These are phyloP conservation scores for Furcasterigmium sp. DNA, from an alignment of 2,329 filamentous ascomycete genomes.

Conservation along the genomic window DNA sequence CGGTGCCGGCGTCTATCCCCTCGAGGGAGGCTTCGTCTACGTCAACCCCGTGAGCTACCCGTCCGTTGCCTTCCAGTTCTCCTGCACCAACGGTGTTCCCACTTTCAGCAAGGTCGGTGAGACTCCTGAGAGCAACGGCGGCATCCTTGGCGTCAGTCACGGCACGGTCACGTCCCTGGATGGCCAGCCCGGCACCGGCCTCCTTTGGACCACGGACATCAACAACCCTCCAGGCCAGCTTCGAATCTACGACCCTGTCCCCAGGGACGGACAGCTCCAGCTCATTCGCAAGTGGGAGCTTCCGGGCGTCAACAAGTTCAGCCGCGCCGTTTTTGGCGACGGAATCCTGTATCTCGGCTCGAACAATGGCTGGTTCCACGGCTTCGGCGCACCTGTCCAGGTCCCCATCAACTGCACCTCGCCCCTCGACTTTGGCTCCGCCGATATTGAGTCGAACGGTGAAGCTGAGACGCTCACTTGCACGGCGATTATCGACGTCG, in stretches of 20 bases:
- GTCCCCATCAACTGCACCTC: constrained; percentile 48
- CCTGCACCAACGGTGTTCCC: constrained; percentile 42
- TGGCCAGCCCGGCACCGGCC: constrained; percentile 46
- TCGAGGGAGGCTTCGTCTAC: constrained; percentile 44
- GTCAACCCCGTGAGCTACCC: constrained; percentile 45
- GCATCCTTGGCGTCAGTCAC: constrained; percentile 50
- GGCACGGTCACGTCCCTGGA: constrained; percentile 51
- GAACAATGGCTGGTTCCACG: constrained; percentile 45
- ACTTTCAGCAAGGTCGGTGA: constrained; percentile 49
- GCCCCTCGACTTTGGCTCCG: constrained; percentile 39
- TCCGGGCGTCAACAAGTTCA: constrained; percentile 49
- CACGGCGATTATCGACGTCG: constrained; percentile 37
- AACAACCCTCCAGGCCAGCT: constrained; percentile 39
- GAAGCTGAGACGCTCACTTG: constrained; percentile 35
- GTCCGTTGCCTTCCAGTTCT: constrained; percentile 54
- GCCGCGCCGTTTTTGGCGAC: constrained; percentile 52
- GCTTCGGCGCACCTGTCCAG: constrained; percentile 50
- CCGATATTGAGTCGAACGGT: constrained; percentile 25
- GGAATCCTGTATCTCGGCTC: constrained; percentile 50
- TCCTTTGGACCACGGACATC: constrained; percentile 52
- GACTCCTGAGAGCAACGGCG: constrained; percentile 42
- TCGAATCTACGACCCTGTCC: constrained; percentile 47
- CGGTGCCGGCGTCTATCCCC: constrained; percentile 40
- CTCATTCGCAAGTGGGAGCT: constrained; percentile 47
- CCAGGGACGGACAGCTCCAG: constrained; percentile 37